Percentiles rank a stretch among this genome's conserved stretches.
phyloP scores from a whole-genome alignment of 345 rosid genomes.

The Firmiana major region DNA sequence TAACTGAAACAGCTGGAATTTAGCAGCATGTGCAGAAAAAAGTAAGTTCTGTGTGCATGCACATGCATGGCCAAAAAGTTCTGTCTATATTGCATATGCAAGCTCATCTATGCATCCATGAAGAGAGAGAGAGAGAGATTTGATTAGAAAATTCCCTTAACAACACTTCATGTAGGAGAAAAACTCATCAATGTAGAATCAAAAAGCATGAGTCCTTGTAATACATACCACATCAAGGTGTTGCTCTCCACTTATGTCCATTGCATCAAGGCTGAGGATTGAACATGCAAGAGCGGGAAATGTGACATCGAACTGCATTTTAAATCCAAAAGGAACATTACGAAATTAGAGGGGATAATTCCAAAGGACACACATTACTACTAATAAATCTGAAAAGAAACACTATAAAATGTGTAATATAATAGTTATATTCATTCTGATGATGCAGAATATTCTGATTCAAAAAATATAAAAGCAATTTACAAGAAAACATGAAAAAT shows the following conservation, averaged over 20 bases:
- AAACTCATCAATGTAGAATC: background rate
- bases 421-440: background rate
- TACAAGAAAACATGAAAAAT: background rate
- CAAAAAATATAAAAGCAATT: background rate
- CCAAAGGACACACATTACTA: background rate
- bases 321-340: background rate
- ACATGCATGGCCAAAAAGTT: background rate
- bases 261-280: conserved; percentile 88
- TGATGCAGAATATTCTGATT: background rate
- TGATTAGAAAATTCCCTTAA: background rate
- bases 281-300: conserved; percentile 95
- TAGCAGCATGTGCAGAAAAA: background rate
- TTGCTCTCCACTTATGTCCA: conserved; percentile 96
- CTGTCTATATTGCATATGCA: background rate
- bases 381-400: background rate
- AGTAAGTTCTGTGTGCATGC: background rate
- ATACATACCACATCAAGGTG: conserved; percentile 91
- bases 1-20: background rate
- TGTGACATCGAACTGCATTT: conserved; percentile 80
- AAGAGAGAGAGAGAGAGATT: background rate
- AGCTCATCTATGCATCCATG: background rate
- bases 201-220: background rate
- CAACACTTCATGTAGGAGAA: background rate
- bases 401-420: background rate
- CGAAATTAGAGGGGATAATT: conserved; percentile 2